Base-by-base conservation (phyloP, 305 asterid genomes). In the Fraxinus sp. region DNA sequence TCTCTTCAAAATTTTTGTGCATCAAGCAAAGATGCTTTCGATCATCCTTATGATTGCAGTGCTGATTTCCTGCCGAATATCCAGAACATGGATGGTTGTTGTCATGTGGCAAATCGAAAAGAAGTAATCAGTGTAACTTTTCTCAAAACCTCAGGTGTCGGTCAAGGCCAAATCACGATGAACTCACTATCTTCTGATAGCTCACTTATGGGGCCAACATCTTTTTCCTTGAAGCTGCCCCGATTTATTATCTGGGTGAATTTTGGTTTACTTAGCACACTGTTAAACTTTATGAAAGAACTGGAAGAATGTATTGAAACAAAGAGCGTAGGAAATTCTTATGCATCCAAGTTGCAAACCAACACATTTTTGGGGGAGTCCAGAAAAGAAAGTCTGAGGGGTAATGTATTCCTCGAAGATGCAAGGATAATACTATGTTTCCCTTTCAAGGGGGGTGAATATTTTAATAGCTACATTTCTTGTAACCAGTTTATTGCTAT, bases 351-450 rank as follows among this genome's bases (percentile, higher is more conserved):
- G 78, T 73, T 85, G 46, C 83, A 85, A 80, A 76, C 77, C 37
- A 79, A 87, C 83, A 85, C 68, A 43, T 52, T 85, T 79, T 72
- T 30, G 36, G 87, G 83, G 85, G 90, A 76, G 78, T 84, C 93
- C 35, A 70, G 86, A 33, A 80, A 83, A 81, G 90, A 89, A 86
- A 84, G 55, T 83, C 82, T 92, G 77, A 88, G 82, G 87, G 94
- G 94, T 79, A 88, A 85, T 83, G 85, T 97, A 87, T 89, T 86
- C 85, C 88, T 97, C 84, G 88, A 91, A 85, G 88, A 89, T 90
- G 94, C 97, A 78, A 93, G 98, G 89, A 91, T 97, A 75, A 87
- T 97, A 74, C 81, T 95, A 75, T 90, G 92, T 90, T 92, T 94
- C 78, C 97, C 98, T 84, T 86, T 20, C 49, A 84, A 82, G 83